Base-by-base conservation (phyloP, 176 grass and related monocot species). In the Pontederia crassipes region DNA sequence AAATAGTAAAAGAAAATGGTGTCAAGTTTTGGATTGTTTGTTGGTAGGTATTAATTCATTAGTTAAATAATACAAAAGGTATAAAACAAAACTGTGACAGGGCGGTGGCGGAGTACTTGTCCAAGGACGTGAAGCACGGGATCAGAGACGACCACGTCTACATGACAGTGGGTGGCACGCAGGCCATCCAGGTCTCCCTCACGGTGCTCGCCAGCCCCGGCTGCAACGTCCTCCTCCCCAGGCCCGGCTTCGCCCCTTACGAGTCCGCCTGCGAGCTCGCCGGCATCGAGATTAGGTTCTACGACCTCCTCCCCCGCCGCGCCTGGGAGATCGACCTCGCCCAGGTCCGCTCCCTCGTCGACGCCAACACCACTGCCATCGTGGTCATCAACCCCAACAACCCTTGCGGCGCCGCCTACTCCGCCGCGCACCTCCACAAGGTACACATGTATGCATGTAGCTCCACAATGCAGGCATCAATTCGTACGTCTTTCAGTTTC, bases 321-420 rank as follows among this genome's bases (percentile, higher is more conserved):
- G 79, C 74, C 12, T 98, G 87, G 93, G 84, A 88, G 78, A 49
- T 77, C 48, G 74, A 98, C 61, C 80, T 92, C 12, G 55, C 76
- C 35, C 52, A 72, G 9, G 24, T 98, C 12, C 64, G 71, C 12
- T 8, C 73, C 2, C 16, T 86, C 54, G 74, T 74, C 2, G 79
- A 89, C 1, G 4, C 57, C 10, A 58, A 74, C 49, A 98, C 93
- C 0, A 74, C 76, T 0, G 93, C 81, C 8, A 48, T 98, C 46
- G 93, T 98, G 0, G 55, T 98, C 81, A 98, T 98, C 71, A 98
- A 82, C 59, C 93, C 87, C 2, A 98, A 98, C 68, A 98, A 98
- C 16, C 93, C 87, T 0, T 98, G 93, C 0, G 93, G 87, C 2
- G 74, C 68, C 0, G 79, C 83, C 53, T 89, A 86, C 64, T 89